These are phyloP conservation scores for Casaregolazyma lundiana DNA, from an alignment of 1,139 yeast genomes.

Conservation along the genomic window DNA sequence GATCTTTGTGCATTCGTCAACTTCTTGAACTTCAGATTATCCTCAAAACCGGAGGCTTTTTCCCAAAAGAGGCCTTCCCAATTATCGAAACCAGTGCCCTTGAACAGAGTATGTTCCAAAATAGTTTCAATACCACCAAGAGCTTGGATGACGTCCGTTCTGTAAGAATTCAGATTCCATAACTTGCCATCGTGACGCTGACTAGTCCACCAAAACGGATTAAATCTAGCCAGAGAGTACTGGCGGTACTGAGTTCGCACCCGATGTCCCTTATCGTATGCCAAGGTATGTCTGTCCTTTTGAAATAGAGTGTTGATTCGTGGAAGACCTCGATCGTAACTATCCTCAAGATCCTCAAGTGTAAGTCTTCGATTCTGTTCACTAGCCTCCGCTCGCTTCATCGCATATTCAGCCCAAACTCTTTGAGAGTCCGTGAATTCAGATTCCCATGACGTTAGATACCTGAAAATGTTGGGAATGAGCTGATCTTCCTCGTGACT, in stretches of 20 bases:
- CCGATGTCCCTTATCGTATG: conserved; percentile 93
- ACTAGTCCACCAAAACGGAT: conserved; percentile 97
- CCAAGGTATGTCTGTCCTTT: conserved; percentile 89
- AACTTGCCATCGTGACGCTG: conserved; percentile 91
- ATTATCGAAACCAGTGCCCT: conserved; percentile 94
- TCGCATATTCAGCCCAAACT: conserved; percentile 97
- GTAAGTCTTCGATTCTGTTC: conserved; percentile 83
- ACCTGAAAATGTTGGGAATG: conserved; percentile 91
- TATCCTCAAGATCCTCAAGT: conserved; percentile 87
- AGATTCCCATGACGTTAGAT: conserved; percentile 94
- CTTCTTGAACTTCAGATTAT: conserved; percentile 88
- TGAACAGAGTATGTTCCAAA: conserved; percentile 88
- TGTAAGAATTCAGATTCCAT: conserved; percentile 89
- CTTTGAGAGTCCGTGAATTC: conserved; percentile 92
- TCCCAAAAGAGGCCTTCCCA: conserved; percentile 99
- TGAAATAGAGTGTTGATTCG: conserved; percentile 93
- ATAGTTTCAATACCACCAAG: conserved; percentile 97
- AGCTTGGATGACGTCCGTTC: conserved; percentile 96
- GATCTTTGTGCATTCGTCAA: conserved; percentile 96
- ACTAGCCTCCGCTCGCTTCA: conserved; percentile 80
- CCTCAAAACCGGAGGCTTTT: conserved; percentile 94
- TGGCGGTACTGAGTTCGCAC: conserved; percentile 75
- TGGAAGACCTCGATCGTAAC: conserved; percentile 97
- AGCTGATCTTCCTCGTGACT: conserved; percentile 67
- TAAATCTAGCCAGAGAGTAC: conserved; percentile 63